Conservation (phyloP, 1,284 basidiomycete species). For the Schizopora paradoxa region DNA sequence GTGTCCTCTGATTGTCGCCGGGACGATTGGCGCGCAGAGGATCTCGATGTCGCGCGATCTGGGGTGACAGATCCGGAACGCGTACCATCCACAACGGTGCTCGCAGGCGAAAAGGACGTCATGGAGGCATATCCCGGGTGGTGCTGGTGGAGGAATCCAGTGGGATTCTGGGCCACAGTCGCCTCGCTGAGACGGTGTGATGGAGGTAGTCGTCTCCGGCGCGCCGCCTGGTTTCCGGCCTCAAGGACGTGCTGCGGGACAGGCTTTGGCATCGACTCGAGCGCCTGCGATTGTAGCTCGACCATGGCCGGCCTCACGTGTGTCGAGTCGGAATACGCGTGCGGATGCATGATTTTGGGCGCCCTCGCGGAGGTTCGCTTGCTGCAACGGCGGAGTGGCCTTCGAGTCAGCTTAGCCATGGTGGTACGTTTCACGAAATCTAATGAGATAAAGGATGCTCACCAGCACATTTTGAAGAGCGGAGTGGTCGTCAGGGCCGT, state of each 20-base stretch:
- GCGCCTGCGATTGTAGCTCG: slow-evolving; percentile 1
- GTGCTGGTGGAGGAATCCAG: neutral
- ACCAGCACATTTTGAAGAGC: too few species aligned
- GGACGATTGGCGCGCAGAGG: neutral
- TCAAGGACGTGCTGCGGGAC: slow-evolving; percentile 11
- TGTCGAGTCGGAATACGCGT: slow-evolving; percentile 8
- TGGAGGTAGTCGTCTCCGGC: neutral
- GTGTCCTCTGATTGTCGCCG: neutral
- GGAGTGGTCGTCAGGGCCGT: too few species aligned
- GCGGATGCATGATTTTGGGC: slow-evolving; percentile 11
- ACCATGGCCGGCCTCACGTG: slow-evolving; percentile 8
- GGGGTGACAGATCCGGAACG: neutral
- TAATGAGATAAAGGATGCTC: too few species aligned
- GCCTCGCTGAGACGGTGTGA: neutral
- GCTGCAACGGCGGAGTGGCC: too few species aligned
- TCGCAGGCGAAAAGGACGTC: neutral
- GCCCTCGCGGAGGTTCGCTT: too few species aligned
- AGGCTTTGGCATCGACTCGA: neutral
- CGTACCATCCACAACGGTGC: neutral
- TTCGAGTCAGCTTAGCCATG: too few species aligned
- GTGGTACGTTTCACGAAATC: too few species aligned
- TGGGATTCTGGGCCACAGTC: neutral
- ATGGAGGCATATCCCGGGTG: neutral
- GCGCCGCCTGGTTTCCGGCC: slow-evolving; percentile 10
- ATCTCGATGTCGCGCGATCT: neutral